phyloP scores from a whole-genome alignment of 2,329 filamentous ascomycete species.

The Colletotrichum orbiculare region DNA sequence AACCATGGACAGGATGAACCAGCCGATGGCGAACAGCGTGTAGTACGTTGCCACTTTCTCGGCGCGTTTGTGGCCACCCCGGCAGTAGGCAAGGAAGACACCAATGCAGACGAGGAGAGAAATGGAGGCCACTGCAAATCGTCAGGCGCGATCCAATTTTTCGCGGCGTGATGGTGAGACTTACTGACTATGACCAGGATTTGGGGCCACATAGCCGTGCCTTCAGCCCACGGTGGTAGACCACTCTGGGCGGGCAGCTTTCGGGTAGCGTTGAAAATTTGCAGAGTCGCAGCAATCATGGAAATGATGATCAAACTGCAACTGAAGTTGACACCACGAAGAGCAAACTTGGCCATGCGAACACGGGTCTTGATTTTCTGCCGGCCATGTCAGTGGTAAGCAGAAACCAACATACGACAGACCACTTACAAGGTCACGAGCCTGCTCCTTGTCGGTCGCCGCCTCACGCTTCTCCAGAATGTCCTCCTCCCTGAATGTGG shows the following conservation, averaged over 20 bases:
- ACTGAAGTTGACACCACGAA: conserved; percentile 96
- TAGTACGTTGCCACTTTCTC: conserved; percentile 97
- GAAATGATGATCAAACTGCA: conserved; percentile 94
- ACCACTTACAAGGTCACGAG: conserved; percentile 81
- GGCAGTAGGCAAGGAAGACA: conserved; percentile 88
- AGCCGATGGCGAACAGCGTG: conserved; percentile 90
- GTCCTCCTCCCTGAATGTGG: conserved; percentile 91
- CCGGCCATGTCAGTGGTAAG: conserved; percentile 41
- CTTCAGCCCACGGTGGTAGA: conserved; percentile 84
- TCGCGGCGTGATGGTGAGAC: neutral
- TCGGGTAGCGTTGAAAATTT: conserved; percentile 92
- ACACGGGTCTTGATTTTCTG: conserved; percentile 95
- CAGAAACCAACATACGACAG: too few species aligned
- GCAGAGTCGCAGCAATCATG: conserved; percentile 88
- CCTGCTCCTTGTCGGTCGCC: conserved; percentile 86
- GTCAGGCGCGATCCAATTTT: neutral
- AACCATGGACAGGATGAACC: conserved; percentile 92
- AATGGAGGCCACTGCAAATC: conserved; percentile 72
- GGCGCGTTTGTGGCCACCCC: conserved; percentile 86
- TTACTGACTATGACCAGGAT: conserved; percentile 74
- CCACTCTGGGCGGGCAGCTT: conserved; percentile 78
- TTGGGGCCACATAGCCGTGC: conserved; percentile 90
- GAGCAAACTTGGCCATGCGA: conserved; percentile 90
- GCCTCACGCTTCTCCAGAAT: conserved; percentile 86
- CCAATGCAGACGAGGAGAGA: conserved; percentile 83